Conservation (phyloP, 2,329 filamentous ascomycete species). For the Fusarium pilosicola region DNA sequence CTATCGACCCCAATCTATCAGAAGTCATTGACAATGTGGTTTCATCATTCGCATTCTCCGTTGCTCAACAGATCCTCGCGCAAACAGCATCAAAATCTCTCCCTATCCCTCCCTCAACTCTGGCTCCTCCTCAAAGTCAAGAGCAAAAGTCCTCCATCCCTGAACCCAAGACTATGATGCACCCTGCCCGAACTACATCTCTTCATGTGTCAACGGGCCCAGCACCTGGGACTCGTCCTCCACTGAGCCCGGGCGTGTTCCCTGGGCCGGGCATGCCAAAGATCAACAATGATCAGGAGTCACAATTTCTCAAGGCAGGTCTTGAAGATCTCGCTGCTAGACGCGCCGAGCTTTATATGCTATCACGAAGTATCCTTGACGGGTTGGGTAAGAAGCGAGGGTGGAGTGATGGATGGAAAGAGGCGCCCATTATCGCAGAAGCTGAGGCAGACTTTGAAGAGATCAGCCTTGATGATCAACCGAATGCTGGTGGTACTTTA, state of each 20-base stretch:
- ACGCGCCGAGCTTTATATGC: conserved; percentile 81
- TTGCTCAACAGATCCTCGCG: conserved; percentile 78
- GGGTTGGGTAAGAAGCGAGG: conserved; percentile 74
- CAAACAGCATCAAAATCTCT: conserved; percentile 77
- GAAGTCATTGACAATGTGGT: conserved; percentile 78
- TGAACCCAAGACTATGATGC: conserved; percentile 76
- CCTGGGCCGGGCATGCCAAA: conserved; percentile 58
- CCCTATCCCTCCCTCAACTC: conserved; percentile 70
- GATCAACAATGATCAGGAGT: conserved; percentile 53
- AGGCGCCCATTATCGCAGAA: conserved; percentile 63
- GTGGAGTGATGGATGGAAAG: conserved; percentile 82
- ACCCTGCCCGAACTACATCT: conserved; percentile 72
- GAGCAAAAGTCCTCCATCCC: conserved; percentile 72
- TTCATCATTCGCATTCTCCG: conserved; percentile 80
- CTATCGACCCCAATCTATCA: conserved; percentile 51
- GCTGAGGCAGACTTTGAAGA: conserved; percentile 65
- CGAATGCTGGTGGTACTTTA: conserved; percentile 21
- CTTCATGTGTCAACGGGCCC: conserved; percentile 56
- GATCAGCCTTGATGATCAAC: conserved; percentile 63
- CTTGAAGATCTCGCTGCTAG: conserved; percentile 84
- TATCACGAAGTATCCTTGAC: conserved; percentile 84
- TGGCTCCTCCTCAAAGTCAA: conserved; percentile 57
- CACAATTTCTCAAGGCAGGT: conserved; percentile 69
- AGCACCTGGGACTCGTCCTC: conserved; percentile 50
- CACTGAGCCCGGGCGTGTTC: conserved; percentile 64